phyloP scores from a whole-genome alignment of 129 eudicot genomes.

The Chrysanthemum seticuspe region DNA sequence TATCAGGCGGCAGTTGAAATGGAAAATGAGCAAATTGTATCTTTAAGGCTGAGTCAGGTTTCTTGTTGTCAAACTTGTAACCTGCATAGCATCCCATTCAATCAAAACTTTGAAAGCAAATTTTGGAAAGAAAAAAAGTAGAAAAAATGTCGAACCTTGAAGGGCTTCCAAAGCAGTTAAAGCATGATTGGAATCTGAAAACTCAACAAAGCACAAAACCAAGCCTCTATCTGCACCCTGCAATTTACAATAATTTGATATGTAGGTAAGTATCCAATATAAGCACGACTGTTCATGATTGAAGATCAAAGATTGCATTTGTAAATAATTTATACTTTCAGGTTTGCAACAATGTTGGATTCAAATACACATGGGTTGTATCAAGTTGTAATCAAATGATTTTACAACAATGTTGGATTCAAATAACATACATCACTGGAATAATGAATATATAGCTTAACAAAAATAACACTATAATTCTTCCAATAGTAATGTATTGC shows the following conservation, averaged over 20 bases:
- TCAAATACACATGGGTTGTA: constrained; percentile 4
- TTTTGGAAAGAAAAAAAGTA: not conserved
- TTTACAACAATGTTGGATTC: not conserved
- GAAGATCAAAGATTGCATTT: not conserved
- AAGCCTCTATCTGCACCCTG: constrained; percentile 79
- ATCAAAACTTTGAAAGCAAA: not conserved
- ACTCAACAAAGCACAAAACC: constrained; percentile 95
- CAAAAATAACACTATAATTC: no score
- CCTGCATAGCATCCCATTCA: constrained; percentile 43
- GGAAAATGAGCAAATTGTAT: constrained; percentile 92
- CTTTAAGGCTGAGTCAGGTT: constrained; percentile 60
- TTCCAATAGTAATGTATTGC: no score
- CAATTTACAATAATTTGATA: constrained; percentile 21
- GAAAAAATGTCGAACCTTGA: constrained; percentile 55
- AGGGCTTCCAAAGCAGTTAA: constrained; percentile 88
- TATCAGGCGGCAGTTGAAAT: constrained; percentile 64
- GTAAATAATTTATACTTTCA: not conserved
- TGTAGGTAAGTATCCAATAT: constrained; percentile 8
- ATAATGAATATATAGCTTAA: not conserved
- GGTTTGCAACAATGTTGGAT: no score
- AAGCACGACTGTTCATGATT: not conserved
- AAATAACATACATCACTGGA: not conserved
- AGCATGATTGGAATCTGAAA: constrained; percentile 76
- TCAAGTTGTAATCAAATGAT: not conserved
- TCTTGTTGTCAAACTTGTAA: constrained; percentile 89